These are phyloP conservation scores for Testicularia cyperi DNA, from an alignment of 1,284 basidiomycete genomes.

Conservation along the genomic window DNA sequence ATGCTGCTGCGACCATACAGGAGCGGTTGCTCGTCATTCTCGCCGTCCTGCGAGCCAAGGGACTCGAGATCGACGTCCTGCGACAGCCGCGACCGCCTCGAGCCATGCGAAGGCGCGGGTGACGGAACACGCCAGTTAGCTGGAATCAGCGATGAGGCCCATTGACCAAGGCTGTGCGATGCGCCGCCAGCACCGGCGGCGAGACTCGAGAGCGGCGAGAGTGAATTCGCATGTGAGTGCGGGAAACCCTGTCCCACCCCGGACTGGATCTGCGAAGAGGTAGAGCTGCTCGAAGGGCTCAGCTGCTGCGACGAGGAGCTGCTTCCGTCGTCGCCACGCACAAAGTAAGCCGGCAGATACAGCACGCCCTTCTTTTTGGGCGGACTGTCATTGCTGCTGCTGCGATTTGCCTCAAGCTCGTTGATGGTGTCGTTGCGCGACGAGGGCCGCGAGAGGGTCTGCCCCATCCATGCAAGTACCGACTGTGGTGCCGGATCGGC, in stretches of 20 bases:
- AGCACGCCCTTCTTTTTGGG: conserved; percentile 34
- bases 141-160: conserved; percentile 11
- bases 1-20: no score
- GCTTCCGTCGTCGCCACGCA: conserved; percentile 20
- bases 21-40: no score
- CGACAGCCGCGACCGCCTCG: conserved; percentile 9
- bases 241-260: no score
- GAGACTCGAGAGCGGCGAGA: conserved; percentile 5
- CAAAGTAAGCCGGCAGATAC: conserved; percentile 48
- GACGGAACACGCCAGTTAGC: conserved; percentile 20
- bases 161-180: conserved; percentile 11
- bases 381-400: conserved; percentile 4
- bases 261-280: conserved; percentile 3
- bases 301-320: conserved; percentile 1
- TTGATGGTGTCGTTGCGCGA: conserved; percentile 26
- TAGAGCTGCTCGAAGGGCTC: conserved; percentile 9
- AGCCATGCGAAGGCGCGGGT: conserved; percentile 17
- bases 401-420: conserved; percentile 16
- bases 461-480: conserved; percentile 41
- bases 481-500: conserved; percentile 20
- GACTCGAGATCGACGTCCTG: conserved; percentile 27
- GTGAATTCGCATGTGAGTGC: neutral
- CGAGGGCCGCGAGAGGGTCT: conserved; percentile 22
- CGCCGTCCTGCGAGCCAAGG: conserved; percentile 11
- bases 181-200: neutral